Conservation (phyloP, 768 basidiomycete genomes). For the Suillus alpinus region DNA sequence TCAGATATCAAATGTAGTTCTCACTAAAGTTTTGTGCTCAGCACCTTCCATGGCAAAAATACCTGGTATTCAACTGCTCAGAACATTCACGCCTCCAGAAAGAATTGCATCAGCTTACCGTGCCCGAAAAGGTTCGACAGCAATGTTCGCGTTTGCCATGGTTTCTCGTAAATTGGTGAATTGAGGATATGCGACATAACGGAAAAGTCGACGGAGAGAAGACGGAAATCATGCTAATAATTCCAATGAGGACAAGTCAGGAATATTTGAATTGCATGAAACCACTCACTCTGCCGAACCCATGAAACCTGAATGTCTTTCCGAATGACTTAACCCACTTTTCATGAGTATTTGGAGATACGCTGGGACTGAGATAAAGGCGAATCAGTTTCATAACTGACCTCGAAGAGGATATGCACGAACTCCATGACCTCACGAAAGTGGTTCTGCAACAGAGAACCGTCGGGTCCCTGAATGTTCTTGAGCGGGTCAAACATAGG, state of each 20-base stretch:
- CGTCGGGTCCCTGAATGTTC: slow-evolving; percentile 47
- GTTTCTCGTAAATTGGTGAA: slow-evolving; percentile 50
- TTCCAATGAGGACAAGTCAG: not conserved
- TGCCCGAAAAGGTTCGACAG: slow-evolving; percentile 48
- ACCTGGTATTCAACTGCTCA: slow-evolving; percentile 27
- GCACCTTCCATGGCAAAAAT: slow-evolving; percentile 52
- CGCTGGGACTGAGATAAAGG: slow-evolving; percentile 37
- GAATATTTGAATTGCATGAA: not conserved
- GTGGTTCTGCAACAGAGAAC: slow-evolving; percentile 40
- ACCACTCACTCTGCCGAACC: slow-evolving; percentile 44
- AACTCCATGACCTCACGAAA: slow-evolving; percentile 46
- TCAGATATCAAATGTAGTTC: not conserved
- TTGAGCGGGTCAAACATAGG: slow-evolving; percentile 48
- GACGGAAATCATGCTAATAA: slow-evolving; percentile 49
- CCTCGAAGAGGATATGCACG: slow-evolving; percentile 15
- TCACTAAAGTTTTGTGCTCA: slow-evolving; percentile 43
- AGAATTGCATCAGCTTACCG: slow-evolving; percentile 29
- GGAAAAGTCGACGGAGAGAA: slow-evolving; percentile 52
- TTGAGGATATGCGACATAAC: slow-evolving; percentile 47
- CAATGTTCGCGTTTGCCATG: slow-evolving; percentile 52
- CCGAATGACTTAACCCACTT: slow-evolving; percentile 46
- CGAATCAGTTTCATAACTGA: not conserved
- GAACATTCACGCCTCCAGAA: not conserved
- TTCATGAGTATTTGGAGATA: slow-evolving; percentile 38
- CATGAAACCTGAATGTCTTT: slow-evolving; percentile 53